phyloP scores from a whole-genome alignment of 305 asterid genomes.

The Fraxinus velutina region DNA sequence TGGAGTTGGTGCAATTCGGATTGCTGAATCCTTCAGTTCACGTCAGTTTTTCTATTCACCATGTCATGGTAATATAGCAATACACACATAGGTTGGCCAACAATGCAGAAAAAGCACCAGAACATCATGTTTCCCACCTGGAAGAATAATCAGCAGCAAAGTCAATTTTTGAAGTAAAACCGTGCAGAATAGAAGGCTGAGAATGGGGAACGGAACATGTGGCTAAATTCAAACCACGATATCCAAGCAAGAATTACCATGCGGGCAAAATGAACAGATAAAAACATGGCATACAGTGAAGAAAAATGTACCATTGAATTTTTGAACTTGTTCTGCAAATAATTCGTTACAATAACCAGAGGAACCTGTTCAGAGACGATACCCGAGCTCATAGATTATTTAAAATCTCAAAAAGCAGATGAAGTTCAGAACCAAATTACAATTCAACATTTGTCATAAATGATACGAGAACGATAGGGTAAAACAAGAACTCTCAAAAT shows the following conservation, averaged over 20 bases:
- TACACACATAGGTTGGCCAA: constrained; percentile 93
- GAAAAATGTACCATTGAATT: constrained; percentile 66
- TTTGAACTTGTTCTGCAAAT: constrained; percentile 78
- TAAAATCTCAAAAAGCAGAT: neutral
- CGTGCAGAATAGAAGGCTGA: neutral
- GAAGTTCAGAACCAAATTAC: neutral
- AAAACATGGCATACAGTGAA: neutral
- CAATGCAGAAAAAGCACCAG: constrained; percentile 85
- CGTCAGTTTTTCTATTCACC: constrained; percentile 72
- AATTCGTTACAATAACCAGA: constrained; percentile 77
- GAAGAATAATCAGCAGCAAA: neutral
- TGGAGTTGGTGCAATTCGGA: neutral
- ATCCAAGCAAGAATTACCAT: neutral
- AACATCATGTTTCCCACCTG: constrained; percentile 98
- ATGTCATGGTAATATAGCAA: constrained; percentile 88
- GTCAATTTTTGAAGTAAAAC: neutral
- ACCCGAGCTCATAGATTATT: neutral
- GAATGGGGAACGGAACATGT: neutral
- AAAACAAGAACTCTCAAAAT: neutral
- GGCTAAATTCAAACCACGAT: neutral
- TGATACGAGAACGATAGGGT: neutral
- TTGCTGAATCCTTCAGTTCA: constrained; percentile 13
- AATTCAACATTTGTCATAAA: neutral
- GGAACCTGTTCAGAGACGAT: constrained; percentile 64
- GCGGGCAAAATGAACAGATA: neutral